These are phyloP conservation scores for Ustilago trichophora DNA, from an alignment of 1,284 basidiomycete species.

Conservation along the genomic window DNA sequence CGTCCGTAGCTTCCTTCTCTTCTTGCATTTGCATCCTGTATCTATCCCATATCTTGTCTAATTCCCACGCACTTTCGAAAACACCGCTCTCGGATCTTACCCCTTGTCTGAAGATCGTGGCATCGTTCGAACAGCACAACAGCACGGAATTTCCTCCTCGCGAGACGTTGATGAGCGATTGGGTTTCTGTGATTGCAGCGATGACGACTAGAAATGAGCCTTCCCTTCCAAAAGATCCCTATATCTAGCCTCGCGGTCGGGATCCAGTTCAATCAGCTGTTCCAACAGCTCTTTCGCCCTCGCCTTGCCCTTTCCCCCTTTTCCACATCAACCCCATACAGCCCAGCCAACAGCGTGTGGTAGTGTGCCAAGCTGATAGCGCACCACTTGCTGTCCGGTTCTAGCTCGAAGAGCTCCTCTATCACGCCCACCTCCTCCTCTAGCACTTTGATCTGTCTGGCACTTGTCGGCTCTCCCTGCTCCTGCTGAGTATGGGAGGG, in stretches of 20 bases:
- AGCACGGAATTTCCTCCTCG: too few relatives aligned
- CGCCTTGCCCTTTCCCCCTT: not conserved
- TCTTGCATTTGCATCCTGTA: constrained; percentile 2
- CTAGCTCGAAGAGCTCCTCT: constrained; percentile 84
- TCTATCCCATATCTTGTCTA: too few relatives aligned
- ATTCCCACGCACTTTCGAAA: too few relatives aligned
- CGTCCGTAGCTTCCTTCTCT: not conserved
- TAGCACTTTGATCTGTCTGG: constrained; percentile 8
- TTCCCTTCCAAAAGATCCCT: constrained; percentile 41
- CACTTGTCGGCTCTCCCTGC: not conserved
- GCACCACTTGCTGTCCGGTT: constrained; percentile 88
- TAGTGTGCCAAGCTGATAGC: constrained; percentile 54
- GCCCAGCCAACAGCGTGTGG: constrained; percentile 13
- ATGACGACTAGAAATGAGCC: constrained; percentile 19
- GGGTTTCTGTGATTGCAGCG: not conserved
- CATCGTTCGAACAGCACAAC: too few relatives aligned
- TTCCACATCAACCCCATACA: not conserved
- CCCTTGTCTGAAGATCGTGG: too few relatives aligned
- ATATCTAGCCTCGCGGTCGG: constrained; percentile 53
- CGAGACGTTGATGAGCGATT: too few relatives aligned
- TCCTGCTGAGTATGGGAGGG: not conserved
- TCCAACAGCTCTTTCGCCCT: constrained; percentile 21
- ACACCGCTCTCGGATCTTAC: too few relatives aligned
- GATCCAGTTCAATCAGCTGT: constrained; percentile 46
- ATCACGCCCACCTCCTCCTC: constrained; percentile 80